Base-by-base conservation (phyloP, 352 stramenopile species). In the Peronospora tabacina region DNA sequence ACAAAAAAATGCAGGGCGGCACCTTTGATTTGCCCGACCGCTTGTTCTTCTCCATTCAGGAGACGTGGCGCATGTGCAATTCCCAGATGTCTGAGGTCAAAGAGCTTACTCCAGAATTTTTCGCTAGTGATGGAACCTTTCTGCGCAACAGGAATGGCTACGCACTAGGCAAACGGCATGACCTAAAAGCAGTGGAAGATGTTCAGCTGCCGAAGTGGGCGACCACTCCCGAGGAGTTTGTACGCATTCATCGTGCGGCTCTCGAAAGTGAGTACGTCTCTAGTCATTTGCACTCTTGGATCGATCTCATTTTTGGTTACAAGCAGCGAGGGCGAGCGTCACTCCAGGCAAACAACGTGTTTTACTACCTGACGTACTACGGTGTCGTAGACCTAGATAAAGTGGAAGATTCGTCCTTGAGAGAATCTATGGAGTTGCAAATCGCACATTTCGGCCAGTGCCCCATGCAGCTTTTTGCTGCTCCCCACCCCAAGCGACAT, bases 251-350 rank as follows among this genome's bases (percentile, higher is more conserved):
- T 62, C 95, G 94, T 8, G 80, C 90, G 20, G 95, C 97, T 16
- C 79, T 99, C 7, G 97, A 99, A 61, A 98, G 93, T 63, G 95
- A 99, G 16, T 85, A 97, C 58, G 97, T 99, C 0, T 99, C 95
- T 26, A 74, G 77, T 28, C 82, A 98, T 68, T 69, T 99, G 16
- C 95, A 99, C 66, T 70, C 88, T 52, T 99, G 97, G 97, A 85
- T 99, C 20, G 97, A 99, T 70, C 81, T 99, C 7, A 96, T 99
- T 16, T 99, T 99, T 70, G 97, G 97, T 7, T 98, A 82, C 70
- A 98, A 99, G 56, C 97, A 99, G 66, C 75, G 87, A 13, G 95
- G 97, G 16, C 75, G 90, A 57, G 90, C 84, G 24, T 95, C 96
- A 4, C 63, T 96, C n/a, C 73, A 95, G 34, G 91, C 90, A 0